Percentiles rank a stretch among this genome's conserved stretches.
phyloP scores from a whole-genome alignment of 1,284 basidiomycete species.

The Lignosus rhinocerotis region DNA sequence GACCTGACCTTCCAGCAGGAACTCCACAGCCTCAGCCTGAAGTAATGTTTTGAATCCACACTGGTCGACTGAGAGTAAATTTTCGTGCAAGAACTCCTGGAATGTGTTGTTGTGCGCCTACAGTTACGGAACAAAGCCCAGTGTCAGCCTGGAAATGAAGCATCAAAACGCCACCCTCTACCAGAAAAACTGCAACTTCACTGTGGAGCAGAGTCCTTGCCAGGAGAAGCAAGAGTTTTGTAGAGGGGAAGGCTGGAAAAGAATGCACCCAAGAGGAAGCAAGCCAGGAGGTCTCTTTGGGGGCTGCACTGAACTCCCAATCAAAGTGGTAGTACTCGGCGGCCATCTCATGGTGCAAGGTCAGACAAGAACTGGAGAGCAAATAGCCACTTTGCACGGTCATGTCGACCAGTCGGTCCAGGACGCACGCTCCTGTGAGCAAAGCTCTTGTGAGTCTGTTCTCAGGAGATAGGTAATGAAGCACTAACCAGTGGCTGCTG shows the following conservation, averaged over 20 bases:
- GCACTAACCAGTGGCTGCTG: conserved; percentile 42
- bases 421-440: conserved; percentile 42
- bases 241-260: conserved; percentile 4
- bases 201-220: conserved; percentile 17
- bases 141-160: conserved; percentile 3
- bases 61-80: conserved; percentile 58
- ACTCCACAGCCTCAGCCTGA: conserved; percentile 54
- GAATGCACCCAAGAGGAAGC: conserved; percentile 52
- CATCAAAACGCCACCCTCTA: conserved; percentile 13
- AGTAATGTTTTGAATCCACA: conserved; percentile 61
- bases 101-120: conserved; percentile 68
- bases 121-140: neutral
- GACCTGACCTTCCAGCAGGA: conserved; percentile 47
- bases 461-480: neutral
- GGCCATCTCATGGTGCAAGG: conserved; percentile 44
- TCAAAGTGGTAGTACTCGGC: conserved; percentile 58
- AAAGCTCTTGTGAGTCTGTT: neutral
- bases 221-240: conserved; percentile 16
- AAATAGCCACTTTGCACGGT: conserved; percentile 51
- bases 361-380: conserved; percentile 43
- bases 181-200: conserved; percentile 16
- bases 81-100: conserved; percentile 54
- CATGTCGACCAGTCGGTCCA: conserved; percentile 45
- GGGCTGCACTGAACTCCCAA: conserved; percentile 54
- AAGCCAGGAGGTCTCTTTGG: conserved; percentile 57